phyloP scores from a whole-genome alignment of 371 early-diverging fungal species.

The Syncephalastrum monosporum region DNA sequence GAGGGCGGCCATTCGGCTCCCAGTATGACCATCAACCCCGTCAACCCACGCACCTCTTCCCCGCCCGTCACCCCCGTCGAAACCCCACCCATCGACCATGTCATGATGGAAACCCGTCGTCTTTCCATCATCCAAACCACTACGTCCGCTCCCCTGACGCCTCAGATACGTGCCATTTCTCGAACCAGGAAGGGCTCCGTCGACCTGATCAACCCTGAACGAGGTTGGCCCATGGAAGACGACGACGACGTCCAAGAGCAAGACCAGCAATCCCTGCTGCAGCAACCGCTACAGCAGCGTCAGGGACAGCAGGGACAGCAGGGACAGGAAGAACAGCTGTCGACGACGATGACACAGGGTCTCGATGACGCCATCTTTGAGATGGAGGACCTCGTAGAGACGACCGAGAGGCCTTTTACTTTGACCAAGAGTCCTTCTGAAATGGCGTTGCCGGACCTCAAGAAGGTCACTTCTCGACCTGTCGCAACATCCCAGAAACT shows the following conservation, averaged over 20 bases:
- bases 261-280: neutral
- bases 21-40: neutral
- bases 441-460: too few species aligned
- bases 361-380: slow-evolving; percentile 9
- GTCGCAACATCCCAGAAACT: slow-evolving; percentile 10
- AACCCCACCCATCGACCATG: slow-evolving; percentile 2
- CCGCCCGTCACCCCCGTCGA: slow-evolving; percentile 1
- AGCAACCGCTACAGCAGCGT: neutral
- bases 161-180: slow-evolving; percentile 3
- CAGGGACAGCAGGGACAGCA: too few species aligned
- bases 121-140: slow-evolving; percentile 14
- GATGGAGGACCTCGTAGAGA: slow-evolving; percentile 9
- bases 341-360: neutral
- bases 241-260: neutral
- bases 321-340: neutral
- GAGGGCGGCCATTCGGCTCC: slow-evolving; percentile 8
- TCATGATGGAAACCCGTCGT: slow-evolving; percentile 14
- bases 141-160: slow-evolving; percentile 17
- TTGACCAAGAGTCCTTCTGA: too few species aligned
- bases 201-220: neutral
- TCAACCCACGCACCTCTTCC: neutral
- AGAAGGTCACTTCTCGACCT: slow-evolving; percentile 12
- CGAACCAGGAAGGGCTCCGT: neutral
- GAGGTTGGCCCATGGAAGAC: slow-evolving; percentile 9
- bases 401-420: slow-evolving; percentile 21